Conservation (phyloP, 805 yeast species). For the Diddensiella santjacobensis region DNA sequence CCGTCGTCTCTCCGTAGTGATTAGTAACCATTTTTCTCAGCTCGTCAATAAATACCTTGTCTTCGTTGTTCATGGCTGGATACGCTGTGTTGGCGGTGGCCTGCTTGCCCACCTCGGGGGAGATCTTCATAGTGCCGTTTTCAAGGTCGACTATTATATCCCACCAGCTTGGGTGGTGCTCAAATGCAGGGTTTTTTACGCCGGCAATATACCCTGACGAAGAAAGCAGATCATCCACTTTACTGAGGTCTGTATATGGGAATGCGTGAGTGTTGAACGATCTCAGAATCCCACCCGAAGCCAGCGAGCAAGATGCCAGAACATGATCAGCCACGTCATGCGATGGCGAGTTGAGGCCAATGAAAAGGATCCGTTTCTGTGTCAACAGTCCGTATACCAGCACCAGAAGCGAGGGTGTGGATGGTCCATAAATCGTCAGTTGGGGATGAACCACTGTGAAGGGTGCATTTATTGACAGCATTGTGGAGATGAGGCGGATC, state of each 20-base stretch:
- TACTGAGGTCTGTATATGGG: constrained; percentile 55
- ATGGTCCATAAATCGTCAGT: constrained; percentile 49
- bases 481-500: constrained; percentile 29
- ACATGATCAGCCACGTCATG: constrained; percentile 50
- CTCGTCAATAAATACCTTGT: constrained; percentile 27
- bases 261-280: constrained; percentile 48
- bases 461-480: constrained; percentile 23
- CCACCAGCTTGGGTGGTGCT: constrained; percentile 51
- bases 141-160: constrained; percentile 54
- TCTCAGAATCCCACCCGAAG: constrained; percentile 52
- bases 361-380: constrained; percentile 47
- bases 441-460: constrained; percentile 40
- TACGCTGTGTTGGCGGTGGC: background rate
- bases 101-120: constrained; percentile 20
- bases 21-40: constrained; percentile 27
- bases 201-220: constrained; percentile 55
- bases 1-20: constrained; percentile 30
- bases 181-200: constrained; percentile 57
- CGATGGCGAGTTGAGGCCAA: constrained; percentile 49
- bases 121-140: constrained; percentile 34
- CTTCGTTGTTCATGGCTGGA: constrained; percentile 17
- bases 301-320: constrained; percentile 45
- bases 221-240: constrained; percentile 46
- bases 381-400: constrained; percentile 51
- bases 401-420: constrained; percentile 51